Conservation (phyloP, 164 flowering plant species). For the Aristolochia fimbriata region DNA sequence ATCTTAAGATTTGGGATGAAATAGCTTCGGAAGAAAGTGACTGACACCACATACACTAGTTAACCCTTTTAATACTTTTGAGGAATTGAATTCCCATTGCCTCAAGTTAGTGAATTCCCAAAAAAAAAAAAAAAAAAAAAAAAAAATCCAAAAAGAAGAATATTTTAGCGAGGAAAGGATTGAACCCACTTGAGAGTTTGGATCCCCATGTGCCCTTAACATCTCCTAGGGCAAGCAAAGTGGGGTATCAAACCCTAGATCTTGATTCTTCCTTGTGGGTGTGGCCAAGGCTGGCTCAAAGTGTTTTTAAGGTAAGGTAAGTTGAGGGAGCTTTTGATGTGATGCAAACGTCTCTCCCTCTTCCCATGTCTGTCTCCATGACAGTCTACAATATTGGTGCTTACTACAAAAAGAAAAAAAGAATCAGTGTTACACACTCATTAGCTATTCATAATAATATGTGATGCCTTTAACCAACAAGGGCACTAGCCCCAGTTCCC, state of each 20-base stretch:
- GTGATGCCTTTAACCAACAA: background rate
- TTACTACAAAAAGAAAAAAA: constrained; percentile 2
- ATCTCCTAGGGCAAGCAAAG: constrained; percentile 7
- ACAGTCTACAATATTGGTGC: background rate
- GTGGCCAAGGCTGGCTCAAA: constrained; percentile 1
- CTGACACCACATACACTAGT: too few relatives aligned
- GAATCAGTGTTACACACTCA: background rate
- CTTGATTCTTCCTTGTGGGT: constrained; percentile 3
- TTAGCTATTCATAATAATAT: constrained; percentile 6
- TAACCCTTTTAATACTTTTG: too few relatives aligned
- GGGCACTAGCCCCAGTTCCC: too few relatives aligned
- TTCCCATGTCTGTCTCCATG: constrained; percentile 9
- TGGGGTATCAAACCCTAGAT: constrained; percentile 6
- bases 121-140: background rate
- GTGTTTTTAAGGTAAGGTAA: background rate
- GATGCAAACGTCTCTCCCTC: constrained; percentile 3
- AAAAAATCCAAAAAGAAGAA: background rate
- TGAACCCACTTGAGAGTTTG: background rate
- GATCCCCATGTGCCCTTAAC: constrained; percentile 4
- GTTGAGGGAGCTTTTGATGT: background rate
- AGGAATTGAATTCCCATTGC: too few relatives aligned
- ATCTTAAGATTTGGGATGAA: background rate
- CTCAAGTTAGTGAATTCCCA: too few relatives aligned
- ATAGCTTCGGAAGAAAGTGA: too few relatives aligned
- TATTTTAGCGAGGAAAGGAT: background rate